A percentile compares a stretch with the other conserved stretches of the same genome.
These are phyloP conservation scores for Blakeslea trispora DNA, from an alignment of 371 early-diverging fungal species.

Conservation along the genomic window DNA sequence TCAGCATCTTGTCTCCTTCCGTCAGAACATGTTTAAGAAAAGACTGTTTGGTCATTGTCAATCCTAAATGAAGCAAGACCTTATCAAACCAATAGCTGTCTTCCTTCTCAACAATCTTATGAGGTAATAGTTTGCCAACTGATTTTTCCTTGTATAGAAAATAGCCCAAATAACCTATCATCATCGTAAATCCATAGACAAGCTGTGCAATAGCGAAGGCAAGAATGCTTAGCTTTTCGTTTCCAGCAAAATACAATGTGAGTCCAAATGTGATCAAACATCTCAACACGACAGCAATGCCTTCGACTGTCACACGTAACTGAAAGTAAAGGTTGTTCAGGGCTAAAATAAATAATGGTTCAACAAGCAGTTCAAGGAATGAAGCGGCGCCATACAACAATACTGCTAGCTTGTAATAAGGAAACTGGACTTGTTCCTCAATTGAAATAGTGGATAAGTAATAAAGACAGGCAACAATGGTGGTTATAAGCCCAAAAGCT, in stretches of 20 bases:
- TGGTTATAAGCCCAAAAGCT: conserved; percentile 58
- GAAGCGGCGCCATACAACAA: conserved; percentile 72
- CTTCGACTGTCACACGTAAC: conserved; percentile 82
- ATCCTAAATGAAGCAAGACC: conserved; percentile 60
- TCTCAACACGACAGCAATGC: conserved; percentile 72
- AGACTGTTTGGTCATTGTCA: conserved; percentile 83
- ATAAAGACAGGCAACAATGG: conserved; percentile 54
- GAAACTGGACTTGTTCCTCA: conserved; percentile 28
- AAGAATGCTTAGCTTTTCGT: conserved; percentile 42
- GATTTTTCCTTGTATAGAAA: conserved; percentile 47
- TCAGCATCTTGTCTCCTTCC: conserved; percentile 92
- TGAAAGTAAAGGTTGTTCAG: conserved; percentile 73
- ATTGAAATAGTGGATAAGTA: conserved; percentile 46
- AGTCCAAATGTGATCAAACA: conserved; percentile 70
- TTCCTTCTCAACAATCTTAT: conserved; percentile 34
- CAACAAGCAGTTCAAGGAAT: conserved; percentile 73
- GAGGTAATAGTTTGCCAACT: conserved; percentile 38
- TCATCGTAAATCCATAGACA: conserved; percentile 58
- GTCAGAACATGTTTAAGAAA: conserved; percentile 90
- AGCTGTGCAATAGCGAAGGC: conserved; percentile 82
- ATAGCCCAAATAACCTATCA: conserved; percentile 59
- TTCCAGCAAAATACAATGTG: conserved; percentile 52
- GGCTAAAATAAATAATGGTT: conserved; percentile 82
- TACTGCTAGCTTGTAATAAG: conserved; percentile 53
- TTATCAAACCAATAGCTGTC: conserved; percentile 61